These are phyloP conservation scores for Cinnamomum micranthum DNA, from an alignment of 164 flowering plant species.

Conservation along the genomic window DNA sequence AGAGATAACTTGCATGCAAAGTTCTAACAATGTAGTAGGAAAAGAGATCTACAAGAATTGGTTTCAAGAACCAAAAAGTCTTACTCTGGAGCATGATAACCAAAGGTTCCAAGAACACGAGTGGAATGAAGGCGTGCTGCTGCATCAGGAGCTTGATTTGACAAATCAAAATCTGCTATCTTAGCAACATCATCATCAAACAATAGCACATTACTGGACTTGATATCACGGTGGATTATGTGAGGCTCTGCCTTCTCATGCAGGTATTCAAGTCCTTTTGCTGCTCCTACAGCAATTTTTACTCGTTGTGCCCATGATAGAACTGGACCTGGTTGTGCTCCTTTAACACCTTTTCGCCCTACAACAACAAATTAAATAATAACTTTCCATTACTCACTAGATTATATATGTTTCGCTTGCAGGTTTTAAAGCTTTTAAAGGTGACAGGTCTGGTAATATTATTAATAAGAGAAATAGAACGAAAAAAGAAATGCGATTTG, in stretches of 20 bases:
- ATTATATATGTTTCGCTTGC: too few species aligned
- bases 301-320: constrained; percentile 78
- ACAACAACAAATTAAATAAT: too few species aligned
- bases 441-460: too few species aligned
- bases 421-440: too few species aligned
- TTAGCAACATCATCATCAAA: constrained; percentile 85
- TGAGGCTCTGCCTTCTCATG: constrained; percentile 79
- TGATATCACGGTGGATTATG: constrained; percentile 73
- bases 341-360: constrained; percentile 93
- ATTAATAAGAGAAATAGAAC: too few species aligned
- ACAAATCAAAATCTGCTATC: constrained; percentile 82
- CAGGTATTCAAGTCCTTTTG: constrained; percentile 82
- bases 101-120: constrained; percentile 91
- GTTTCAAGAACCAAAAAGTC: not conserved
- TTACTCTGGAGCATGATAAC: constrained; percentile 98
- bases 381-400: too few species aligned
- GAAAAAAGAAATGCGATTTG: too few species aligned
- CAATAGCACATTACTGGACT: constrained; percentile 80
- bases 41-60: too few species aligned
- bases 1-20: too few species aligned
- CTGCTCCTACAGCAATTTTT: constrained; percentile 85
- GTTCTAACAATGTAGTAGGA: too few species aligned
- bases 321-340: constrained; percentile 84
- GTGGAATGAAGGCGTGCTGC: constrained; percentile 95
- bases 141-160: constrained; percentile 86